phyloP scores from a whole-genome alignment of 202 grass and related monocot genomes.

The Setaria italica region DNA sequence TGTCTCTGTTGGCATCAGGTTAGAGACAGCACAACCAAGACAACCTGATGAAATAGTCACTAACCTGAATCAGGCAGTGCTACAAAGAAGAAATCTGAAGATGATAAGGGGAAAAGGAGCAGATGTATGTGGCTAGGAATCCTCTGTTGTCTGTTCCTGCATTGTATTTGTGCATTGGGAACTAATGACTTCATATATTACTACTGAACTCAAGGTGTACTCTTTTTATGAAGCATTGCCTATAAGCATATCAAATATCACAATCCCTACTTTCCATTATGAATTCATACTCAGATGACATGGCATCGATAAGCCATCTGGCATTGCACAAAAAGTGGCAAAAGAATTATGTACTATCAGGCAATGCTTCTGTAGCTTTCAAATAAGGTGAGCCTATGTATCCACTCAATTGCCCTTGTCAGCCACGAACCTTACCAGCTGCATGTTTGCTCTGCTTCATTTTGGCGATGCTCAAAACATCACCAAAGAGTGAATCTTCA shows the following conservation, averaged over 20 bases:
- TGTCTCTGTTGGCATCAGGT: too few relatives aligned
- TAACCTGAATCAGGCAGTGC: neutral
- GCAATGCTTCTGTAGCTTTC: slow-evolving; percentile 2
- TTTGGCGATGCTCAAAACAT: slow-evolving; percentile 90
- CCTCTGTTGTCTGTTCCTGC: slow-evolving; percentile 2
- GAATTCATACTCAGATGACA: slow-evolving; percentile 34
- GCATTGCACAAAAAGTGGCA: slow-evolving; percentile 27
- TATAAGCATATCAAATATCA: slow-evolving; percentile 23
- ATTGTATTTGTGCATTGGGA: neutral
- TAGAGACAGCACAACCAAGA: too few relatives aligned
- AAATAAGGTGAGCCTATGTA: slow-evolving; percentile 19
- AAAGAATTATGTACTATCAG: slow-evolving; percentile 37
- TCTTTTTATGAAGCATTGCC: neutral
- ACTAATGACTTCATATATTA: neutral
- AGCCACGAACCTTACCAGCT: slow-evolving; percentile 51
- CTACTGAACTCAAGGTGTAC: neutral
- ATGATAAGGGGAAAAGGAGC: neutral
- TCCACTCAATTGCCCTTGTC: slow-evolving; percentile 30
- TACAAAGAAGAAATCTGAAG: neutral
- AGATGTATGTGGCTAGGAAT: neutral
- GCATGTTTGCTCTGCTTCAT: slow-evolving; percentile 73
- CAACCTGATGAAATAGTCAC: neutral
- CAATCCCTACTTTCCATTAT: slow-evolving; percentile 16
- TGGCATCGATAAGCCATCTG: slow-evolving; percentile 24
- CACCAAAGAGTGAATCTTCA: slow-evolving; percentile 86